phyloP scores from a whole-genome alignment of 139 green algal species.

The Coelastrella sp. region DNA sequence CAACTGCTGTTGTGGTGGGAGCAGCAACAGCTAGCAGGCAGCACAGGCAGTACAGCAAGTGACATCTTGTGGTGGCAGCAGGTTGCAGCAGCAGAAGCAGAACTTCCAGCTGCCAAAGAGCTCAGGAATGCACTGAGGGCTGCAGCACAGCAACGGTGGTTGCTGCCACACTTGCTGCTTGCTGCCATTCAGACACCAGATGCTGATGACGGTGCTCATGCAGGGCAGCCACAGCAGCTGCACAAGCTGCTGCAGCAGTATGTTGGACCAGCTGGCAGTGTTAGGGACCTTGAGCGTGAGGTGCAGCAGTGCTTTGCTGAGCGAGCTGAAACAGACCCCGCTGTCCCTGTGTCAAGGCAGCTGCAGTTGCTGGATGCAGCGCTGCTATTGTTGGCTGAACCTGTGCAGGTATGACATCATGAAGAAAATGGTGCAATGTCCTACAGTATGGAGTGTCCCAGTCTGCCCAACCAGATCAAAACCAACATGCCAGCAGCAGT shows the following conservation, averaged over 20 bases:
- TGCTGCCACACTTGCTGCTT: conserved; percentile 51
- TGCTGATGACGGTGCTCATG: neutral
- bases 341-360: neutral
- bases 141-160: conserved; percentile 52
- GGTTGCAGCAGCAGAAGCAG: conserved; percentile 50
- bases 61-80: too few species aligned
- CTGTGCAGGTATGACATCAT: conserved; percentile 40
- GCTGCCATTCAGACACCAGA: conserved; percentile 28
- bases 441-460: neutral
- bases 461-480: neutral
- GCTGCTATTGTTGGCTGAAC: conserved; percentile 33
- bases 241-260: neutral
- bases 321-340: neutral
- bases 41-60: neutral
- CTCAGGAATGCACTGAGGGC: conserved; percentile 18
- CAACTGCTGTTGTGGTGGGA: conserved; percentile 50
- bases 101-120: conserved; percentile 2
- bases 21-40: conserved; percentile 19
- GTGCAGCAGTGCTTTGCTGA: neutral
- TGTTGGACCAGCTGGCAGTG: neutral
- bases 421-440: neutral
- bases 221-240: conserved; percentile 22
- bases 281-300: neutral
- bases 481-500: neutral
- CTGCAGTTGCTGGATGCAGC: conserved; percentile 46